A percentile compares a stretch with the other conserved stretches of the same genome.
Evolutionary conservation across 768 basidiomycete species (phyloP).

Genomic region (Pisolithus marmoratus): DNA sequence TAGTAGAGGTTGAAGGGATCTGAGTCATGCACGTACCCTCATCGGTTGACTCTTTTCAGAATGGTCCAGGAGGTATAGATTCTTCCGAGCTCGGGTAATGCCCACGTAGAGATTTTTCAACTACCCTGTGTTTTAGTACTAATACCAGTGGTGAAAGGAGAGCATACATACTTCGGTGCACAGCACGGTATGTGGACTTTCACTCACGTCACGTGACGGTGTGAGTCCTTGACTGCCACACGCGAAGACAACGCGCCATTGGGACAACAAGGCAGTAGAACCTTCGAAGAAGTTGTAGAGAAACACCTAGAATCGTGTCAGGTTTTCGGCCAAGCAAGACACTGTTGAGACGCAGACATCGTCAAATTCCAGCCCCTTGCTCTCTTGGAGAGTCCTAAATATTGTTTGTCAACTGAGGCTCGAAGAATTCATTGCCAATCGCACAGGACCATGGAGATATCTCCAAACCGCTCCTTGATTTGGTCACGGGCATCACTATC

Average conservation of each 20-base stretch:
- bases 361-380: constrained; percentile 26
- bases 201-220: constrained; percentile 38
- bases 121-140: constrained; percentile 25
- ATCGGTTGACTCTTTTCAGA: constrained; percentile 53
- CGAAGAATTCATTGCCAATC: constrained; percentile 9
- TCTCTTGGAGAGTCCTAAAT: constrained; percentile 28
- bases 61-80: constrained; percentile 63
- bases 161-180: constrained; percentile 48
- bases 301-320: constrained; percentile 46
- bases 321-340: not conserved
- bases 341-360: constrained; percentile 6
- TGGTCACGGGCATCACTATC: constrained; percentile 45
- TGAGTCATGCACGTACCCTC: constrained; percentile 33
- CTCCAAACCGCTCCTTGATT: constrained; percentile 48
- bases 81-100: constrained; percentile 61
- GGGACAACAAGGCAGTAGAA: constrained; percentile 42
- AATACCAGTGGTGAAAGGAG: not conserved
- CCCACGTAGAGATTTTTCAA: constrained; percentile 68
- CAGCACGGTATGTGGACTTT: constrained; percentile 45
- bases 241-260: constrained; percentile 58
- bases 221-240: constrained; percentile 20
- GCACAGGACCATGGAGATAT: constrained; percentile 55
- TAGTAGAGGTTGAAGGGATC: constrained; percentile 26
- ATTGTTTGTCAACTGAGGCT: not conserved
- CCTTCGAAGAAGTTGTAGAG: constrained; percentile 73